These are phyloP conservation scores for Wallacemonas rigidus DNA, from an alignment of 208 protist species.

Conservation along the genomic window DNA sequence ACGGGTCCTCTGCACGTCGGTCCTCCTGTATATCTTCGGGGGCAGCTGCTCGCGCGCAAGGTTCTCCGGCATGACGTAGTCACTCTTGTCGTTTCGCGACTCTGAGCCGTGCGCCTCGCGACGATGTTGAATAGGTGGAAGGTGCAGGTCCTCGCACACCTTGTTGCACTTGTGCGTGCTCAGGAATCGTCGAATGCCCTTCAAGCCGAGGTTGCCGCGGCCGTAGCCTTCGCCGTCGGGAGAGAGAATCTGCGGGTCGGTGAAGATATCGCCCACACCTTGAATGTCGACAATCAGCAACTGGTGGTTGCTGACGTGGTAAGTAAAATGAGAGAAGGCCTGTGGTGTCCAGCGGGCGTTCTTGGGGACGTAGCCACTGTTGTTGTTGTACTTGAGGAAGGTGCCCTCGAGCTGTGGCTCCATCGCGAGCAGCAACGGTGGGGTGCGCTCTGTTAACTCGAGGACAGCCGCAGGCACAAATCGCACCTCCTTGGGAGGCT, in stretches of 20 bases:
- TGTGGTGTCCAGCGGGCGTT: slow-evolving; percentile 83
- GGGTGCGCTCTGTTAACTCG: slow-evolving; percentile 50
- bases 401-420: slow-evolving; percentile 76
- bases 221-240: slow-evolving; percentile 79
- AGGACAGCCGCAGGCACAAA: slow-evolving; percentile 81
- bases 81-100: slow-evolving; percentile 5
- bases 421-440: slow-evolving; percentile 72
- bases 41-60: slow-evolving; percentile 38
- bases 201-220: slow-evolving; percentile 72
- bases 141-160: slow-evolving; percentile 65
- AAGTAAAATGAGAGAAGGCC: slow-evolving; percentile 93
- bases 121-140: slow-evolving; percentile 44
- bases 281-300: slow-evolving; percentile 90
- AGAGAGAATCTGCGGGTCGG: slow-evolving; percentile 91
- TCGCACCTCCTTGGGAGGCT: slow-evolving; percentile 68
- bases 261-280: slow-evolving; percentile 89
- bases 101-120: slow-evolving; percentile 13
- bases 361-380: slow-evolving; percentile 77
- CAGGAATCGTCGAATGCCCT: slow-evolving; percentile 79
- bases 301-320: slow-evolving; percentile 57
- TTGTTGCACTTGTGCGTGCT: slow-evolving; percentile 82
- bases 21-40: slow-evolving; percentile 37
- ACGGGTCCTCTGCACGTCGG: slow-evolving; percentile 16
- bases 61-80: slow-evolving; percentile 16
- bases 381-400: slow-evolving; percentile 93